Evolutionary conservation across 352 stramenopile species (phyloP).

Genomic region (Blastocystis sp.): DNA sequence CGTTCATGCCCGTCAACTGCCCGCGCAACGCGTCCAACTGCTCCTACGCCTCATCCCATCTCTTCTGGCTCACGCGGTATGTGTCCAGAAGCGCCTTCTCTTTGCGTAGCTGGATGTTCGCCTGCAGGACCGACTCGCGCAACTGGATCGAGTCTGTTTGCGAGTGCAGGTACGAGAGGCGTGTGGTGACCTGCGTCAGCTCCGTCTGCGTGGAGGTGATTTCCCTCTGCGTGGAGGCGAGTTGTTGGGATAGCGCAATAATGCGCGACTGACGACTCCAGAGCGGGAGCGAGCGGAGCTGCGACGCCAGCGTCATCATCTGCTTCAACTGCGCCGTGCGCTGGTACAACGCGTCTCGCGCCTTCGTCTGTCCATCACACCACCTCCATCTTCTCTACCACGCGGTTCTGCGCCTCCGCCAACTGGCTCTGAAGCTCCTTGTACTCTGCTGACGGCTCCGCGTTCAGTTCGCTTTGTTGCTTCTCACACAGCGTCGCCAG

Average conservation of each 20-base stretch:
- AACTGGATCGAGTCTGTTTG: constrained; percentile 12
- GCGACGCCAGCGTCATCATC: neutral
- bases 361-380: neutral
- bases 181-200: neutral
- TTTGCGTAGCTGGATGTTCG: neutral
- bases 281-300: neutral
- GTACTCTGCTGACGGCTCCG: neutral
- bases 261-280: neutral
- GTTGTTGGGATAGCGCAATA: neutral
- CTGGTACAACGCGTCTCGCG: neutral
- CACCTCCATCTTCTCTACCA: neutral
- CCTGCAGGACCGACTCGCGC: neutral
- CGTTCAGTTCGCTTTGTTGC: neutral
- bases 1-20: constrained; percentile 13
- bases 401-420: neutral
- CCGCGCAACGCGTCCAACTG: constrained; percentile 7
- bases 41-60: neutral
- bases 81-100: neutral
- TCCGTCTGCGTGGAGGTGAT: neutral
- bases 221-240: neutral
- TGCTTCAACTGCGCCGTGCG: neutral
- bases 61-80: neutral
- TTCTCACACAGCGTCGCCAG: neutral
- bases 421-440: neutral
- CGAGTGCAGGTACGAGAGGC: neutral